Conservation (phyloP, 306 rosid genomes). For the Castanea sativa region DNA sequence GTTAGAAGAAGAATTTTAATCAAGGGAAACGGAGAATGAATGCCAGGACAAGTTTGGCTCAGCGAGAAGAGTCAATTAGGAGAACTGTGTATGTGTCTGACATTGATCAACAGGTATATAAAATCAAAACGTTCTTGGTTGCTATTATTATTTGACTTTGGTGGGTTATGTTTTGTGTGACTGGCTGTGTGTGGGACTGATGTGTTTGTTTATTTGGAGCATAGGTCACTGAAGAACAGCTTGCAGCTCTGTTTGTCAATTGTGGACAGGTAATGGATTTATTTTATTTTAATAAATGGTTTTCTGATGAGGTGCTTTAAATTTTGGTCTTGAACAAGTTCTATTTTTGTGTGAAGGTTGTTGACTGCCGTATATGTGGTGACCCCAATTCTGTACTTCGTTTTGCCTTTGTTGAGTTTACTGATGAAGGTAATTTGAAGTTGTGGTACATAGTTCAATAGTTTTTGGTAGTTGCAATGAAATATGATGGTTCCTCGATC, state of each 20-base stretch:
- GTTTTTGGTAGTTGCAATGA: background rate
- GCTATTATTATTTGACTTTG: background rate
- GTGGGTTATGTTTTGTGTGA: constrained; percentile 10
- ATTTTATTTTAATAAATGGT: background rate
- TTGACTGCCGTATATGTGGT: constrained; percentile 97
- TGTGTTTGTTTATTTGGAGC: constrained; percentile 19
- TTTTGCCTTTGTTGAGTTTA: constrained; percentile 92
- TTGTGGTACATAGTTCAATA: background rate
- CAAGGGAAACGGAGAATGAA: constrained; percentile 71
- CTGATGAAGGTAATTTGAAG: constrained; percentile 73
- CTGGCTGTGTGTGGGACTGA: constrained; percentile 11
- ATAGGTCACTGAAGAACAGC: constrained; percentile 98
- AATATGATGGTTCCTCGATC: background rate
- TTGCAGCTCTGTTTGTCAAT: constrained; percentile 86
- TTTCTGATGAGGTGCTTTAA: constrained; percentile 12
- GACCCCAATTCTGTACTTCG: constrained; percentile 96
- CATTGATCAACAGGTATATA: constrained; percentile 84
- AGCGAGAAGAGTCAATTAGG: constrained; percentile 83
- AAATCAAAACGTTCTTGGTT: background rate
- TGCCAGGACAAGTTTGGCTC: constrained; percentile 61
- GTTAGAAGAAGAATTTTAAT: constrained; percentile 79
- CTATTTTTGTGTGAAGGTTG: constrained; percentile 57
- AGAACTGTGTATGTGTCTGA: constrained; percentile 98
- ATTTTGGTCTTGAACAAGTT: constrained; percentile 17
- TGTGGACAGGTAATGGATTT: constrained; percentile 75